phyloP scores from a whole-genome alignment of 805 yeast genomes.

The Yarrowia sp. region DNA sequence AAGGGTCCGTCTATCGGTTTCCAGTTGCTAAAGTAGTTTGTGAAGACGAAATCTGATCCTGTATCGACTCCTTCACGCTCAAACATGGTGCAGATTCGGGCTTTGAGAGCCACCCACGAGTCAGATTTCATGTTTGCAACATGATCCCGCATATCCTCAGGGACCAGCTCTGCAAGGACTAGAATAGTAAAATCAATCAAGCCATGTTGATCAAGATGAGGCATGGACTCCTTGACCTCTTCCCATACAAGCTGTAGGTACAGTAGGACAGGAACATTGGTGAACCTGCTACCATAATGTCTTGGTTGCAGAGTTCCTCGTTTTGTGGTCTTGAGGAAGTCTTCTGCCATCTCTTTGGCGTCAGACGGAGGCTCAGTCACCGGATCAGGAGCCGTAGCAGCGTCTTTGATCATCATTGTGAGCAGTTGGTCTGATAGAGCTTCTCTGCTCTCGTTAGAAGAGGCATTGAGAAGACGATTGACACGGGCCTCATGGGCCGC shows the following conservation, averaged over 20 bases:
- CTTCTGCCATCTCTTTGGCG: neutral
- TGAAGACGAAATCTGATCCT: conserved; percentile 1
- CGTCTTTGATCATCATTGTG: conserved; percentile 7
- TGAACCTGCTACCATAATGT: conserved; percentile 1
- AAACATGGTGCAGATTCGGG: conserved; percentile 4
- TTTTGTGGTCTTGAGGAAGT: neutral
- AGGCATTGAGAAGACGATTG: conserved; percentile 15
- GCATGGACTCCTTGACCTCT: conserved; percentile 4
- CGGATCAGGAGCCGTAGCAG: neutral
- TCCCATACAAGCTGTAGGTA: conserved; percentile 6
- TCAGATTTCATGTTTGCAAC: neutral
- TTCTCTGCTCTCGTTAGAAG: conserved; percentile 3
- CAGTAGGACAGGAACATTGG: conserved; percentile 14
- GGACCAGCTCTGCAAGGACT: conserved; percentile 4
- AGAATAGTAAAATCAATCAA: neutral
- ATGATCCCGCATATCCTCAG: neutral
- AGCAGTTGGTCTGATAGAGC: conserved; percentile 5
- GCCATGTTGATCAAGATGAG: conserved; percentile 5
- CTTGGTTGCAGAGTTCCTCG: neutral
- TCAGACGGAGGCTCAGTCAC: neutral
- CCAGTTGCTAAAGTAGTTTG: conserved; percentile 21
- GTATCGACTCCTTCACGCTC: conserved; percentile 16
- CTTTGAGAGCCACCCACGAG: conserved; percentile 27
- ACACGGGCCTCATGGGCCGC: conserved; percentile 1
- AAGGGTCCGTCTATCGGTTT: neutral